Conservation (phyloP, 2,329 filamentous ascomycete genomes). For the Phoma herbarum region DNA sequence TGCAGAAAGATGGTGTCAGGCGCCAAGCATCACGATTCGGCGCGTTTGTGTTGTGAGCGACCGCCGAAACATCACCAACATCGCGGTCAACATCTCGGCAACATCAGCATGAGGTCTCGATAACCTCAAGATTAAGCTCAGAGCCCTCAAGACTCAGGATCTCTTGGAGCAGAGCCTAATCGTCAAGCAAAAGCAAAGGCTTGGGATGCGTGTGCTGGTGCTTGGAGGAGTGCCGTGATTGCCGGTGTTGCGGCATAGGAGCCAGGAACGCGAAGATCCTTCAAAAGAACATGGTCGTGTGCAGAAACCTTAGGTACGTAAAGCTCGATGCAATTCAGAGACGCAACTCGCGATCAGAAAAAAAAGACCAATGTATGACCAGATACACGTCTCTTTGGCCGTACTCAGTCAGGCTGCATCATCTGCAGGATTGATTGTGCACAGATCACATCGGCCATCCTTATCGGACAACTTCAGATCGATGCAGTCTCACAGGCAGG, state of each 20-base stretch:
- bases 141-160: constrained; percentile 3
- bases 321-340: neutral
- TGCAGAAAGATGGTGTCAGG: neutral
- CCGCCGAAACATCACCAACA: neutral
- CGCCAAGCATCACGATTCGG: constrained; percentile 9
- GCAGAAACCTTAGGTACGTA: neutral
- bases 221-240: constrained; percentile 18
- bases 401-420: neutral
- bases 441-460: too few species aligned
- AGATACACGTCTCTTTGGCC: too few species aligned
- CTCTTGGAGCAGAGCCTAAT: constrained; percentile 12
- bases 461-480: too few species aligned
- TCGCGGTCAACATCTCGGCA: neutral
- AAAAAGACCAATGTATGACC: neutral
- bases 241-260: constrained; percentile 5
- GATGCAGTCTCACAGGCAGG: too few species aligned
- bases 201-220: constrained; percentile 3
- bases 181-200: constrained; percentile 20
- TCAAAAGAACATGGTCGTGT: neutral
- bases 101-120: constrained; percentile 1
- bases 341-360: neutral
- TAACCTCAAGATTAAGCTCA: constrained; percentile 15
- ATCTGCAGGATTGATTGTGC: too few species aligned
- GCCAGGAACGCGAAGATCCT: neutral
- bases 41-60: neutral